A percentile compares a stretch with the other conserved stretches of the same genome.
phyloP scores from a whole-genome alignment of 148 eudicot genomes.

The Chenopodium suecicum region DNA sequence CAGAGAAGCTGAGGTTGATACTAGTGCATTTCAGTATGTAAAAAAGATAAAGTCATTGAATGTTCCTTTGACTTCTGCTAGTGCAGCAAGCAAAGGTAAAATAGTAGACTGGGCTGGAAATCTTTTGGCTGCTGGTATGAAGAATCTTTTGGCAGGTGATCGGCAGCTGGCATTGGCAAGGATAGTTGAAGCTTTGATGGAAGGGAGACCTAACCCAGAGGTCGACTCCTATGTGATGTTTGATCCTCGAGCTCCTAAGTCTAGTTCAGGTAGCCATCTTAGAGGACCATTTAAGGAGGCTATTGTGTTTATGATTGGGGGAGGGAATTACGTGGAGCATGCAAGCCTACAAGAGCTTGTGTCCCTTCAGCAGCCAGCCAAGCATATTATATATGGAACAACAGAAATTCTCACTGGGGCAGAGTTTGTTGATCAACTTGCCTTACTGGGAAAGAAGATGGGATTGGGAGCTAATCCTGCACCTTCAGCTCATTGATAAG shows the following conservation, averaged over 20 bases:
- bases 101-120: slow-evolving; percentile 97
- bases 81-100: slow-evolving; percentile 79
- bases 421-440: slow-evolving; percentile 90
- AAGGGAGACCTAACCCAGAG: slow-evolving; percentile 89
- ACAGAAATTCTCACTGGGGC: slow-evolving; percentile 81
- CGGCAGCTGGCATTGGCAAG: slow-evolving; percentile 85
- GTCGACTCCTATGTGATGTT: slow-evolving; percentile 73
- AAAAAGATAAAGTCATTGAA: slow-evolving; percentile 90
- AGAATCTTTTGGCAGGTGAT: slow-evolving; percentile 76
- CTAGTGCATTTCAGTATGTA: slow-evolving; percentile 90
- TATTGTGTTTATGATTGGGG: slow-evolving; percentile 97
- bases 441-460: slow-evolving; percentile 75
- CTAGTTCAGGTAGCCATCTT: slow-evolving; percentile 74
- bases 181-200: slow-evolving; percentile 95
- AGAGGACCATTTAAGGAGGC: slow-evolving; percentile 94
- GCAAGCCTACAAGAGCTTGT: slow-evolving; percentile 91
- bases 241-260: slow-evolving; percentile 98
- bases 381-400: slow-evolving; percentile 75
- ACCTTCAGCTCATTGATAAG: slow-evolving; percentile 38
- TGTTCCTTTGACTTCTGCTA: slow-evolving; percentile 76
- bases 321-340: slow-evolving; percentile 92
- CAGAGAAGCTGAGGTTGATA: slow-evolving; percentile 85
- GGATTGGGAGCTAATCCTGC: slow-evolving; percentile 56
- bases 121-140: slow-evolving; percentile 91
- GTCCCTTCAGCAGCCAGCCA: slow-evolving; percentile 60